Evolutionary conservation across 768 basidiomycete species (phyloP).

Genomic region (Leccinum incarnatum): DNA sequence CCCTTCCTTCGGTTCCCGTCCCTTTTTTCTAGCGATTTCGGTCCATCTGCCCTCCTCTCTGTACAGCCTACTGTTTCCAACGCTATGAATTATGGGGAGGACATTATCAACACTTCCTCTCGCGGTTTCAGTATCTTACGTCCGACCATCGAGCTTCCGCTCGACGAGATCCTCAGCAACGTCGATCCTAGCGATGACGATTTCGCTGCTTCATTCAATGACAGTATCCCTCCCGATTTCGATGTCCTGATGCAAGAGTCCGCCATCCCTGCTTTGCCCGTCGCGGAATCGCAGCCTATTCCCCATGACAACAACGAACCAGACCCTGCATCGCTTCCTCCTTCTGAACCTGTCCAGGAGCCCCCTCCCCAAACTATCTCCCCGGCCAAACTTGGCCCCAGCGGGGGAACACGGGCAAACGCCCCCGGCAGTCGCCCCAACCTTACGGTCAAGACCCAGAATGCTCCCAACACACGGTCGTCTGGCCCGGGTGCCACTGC

Average conservation of each 20-base stretch:
- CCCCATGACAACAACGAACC: constrained; percentile 7
- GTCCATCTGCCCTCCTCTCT: constrained; percentile 71
- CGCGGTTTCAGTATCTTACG: constrained; percentile 62
- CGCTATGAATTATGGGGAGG: constrained; percentile 77
- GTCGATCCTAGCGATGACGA: constrained; percentile 26
- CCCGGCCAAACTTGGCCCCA: constrained; percentile 56
- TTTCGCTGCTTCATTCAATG: not conserved
- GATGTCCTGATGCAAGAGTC: constrained; percentile 32
- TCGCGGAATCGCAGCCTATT: constrained; percentile 12
- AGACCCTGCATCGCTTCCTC: constrained; percentile 21
- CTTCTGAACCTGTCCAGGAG: constrained; percentile 40
- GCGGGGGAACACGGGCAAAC: constrained; percentile 48
- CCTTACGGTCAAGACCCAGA: constrained; percentile 1
- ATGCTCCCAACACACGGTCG: constrained; percentile 42
- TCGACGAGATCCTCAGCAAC: constrained; percentile 70
- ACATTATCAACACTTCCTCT: constrained; percentile 47
- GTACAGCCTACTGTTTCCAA: constrained; percentile 65
- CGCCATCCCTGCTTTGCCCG: constrained; percentile 10
- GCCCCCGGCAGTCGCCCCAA: constrained; percentile 49
- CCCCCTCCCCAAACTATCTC: constrained; percentile 49
- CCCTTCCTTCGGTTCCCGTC: constrained; percentile 65
- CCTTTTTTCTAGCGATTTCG: constrained; percentile 67
- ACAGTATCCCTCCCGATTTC: constrained; percentile 12
- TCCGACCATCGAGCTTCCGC: constrained; percentile 81
- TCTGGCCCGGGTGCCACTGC: constrained; percentile 66